These are phyloP conservation scores for Spergularia marina DNA, from an alignment of 148 eudicot species.

Conservation along the genomic window DNA sequence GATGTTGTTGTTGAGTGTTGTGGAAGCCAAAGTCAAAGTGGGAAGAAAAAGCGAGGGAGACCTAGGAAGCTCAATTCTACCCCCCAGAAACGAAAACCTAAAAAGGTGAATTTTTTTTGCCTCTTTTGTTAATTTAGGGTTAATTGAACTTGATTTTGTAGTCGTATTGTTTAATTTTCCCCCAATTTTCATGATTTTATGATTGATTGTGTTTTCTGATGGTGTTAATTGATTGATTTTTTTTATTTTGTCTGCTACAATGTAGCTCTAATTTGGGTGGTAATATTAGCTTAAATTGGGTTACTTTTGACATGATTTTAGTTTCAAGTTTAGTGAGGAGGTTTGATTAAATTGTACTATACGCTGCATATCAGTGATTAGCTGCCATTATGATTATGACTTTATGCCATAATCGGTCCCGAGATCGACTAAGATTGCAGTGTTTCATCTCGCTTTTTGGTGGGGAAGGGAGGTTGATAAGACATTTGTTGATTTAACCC, in stretches of 20 bases:
- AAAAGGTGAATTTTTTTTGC: slow-evolving; percentile 32
- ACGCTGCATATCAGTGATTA: background rate
- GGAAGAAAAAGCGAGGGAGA: slow-evolving; percentile 32
- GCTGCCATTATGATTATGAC: background rate
- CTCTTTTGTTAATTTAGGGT: background rate
- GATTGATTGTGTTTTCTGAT: background rate
- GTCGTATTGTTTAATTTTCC: background rate
- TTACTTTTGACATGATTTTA: background rate
- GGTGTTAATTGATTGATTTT: background rate
- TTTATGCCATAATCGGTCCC: no score
- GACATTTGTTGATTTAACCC: background rate
- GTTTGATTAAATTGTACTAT: background rate
- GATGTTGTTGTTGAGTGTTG: slow-evolving; percentile 36
- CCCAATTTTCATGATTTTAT: background rate
- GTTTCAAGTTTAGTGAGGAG: background rate
- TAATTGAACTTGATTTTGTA: background rate
- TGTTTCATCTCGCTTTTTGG: no score
- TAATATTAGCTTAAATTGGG: background rate
- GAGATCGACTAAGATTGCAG: no score
- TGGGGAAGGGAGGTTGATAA: background rate
- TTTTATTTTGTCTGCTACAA: background rate
- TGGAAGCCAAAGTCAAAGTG: slow-evolving; percentile 47
- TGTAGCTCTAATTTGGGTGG: background rate
- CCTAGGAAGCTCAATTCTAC: slow-evolving; percentile 30
- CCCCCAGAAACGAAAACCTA: slow-evolving; percentile 39